Percentiles rank a stretch among this genome's conserved stretches.
phyloP scores from a whole-genome alignment of 257 asterid species.

The Jasminum sambac region DNA sequence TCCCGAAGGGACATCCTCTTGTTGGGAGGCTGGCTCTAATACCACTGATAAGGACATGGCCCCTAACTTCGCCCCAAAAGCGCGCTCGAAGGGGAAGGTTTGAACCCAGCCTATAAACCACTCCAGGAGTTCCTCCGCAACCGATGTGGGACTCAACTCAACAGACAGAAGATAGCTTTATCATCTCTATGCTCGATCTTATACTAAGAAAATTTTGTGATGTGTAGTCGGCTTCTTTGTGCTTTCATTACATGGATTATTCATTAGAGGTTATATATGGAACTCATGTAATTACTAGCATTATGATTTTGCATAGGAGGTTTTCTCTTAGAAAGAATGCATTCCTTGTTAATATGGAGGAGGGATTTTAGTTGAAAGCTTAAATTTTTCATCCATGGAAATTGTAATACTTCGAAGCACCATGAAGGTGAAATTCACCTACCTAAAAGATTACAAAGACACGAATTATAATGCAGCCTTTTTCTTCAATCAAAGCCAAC shows the following conservation, averaged over 20 bases:
- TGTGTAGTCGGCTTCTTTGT: neutral
- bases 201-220: neutral
- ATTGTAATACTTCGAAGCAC: neutral
- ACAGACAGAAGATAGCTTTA: slow-evolving; percentile 62
- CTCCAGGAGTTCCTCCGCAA: too few relatives aligned
- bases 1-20: too few relatives aligned
- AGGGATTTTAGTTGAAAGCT: neutral
- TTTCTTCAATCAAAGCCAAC: too few relatives aligned
- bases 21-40: too few relatives aligned
- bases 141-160: too few relatives aligned
- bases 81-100: too few relatives aligned
- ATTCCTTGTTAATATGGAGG: neutral
- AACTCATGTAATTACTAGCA: neutral
- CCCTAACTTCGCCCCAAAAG: too few relatives aligned
- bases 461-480: too few relatives aligned
- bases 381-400: neutral
- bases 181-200: slow-evolving; percentile 6
- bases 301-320: neutral
- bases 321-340: too few relatives aligned
- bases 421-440: neutral
- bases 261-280: neutral
- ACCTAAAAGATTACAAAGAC: neutral
- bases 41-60: too few relatives aligned
- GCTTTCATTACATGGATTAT: neutral
- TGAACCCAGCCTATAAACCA: too few relatives aligned